These are phyloP conservation scores for Naganishia albida DNA, from an alignment of 1,284 basidiomycete genomes.

Conservation along the genomic window DNA sequence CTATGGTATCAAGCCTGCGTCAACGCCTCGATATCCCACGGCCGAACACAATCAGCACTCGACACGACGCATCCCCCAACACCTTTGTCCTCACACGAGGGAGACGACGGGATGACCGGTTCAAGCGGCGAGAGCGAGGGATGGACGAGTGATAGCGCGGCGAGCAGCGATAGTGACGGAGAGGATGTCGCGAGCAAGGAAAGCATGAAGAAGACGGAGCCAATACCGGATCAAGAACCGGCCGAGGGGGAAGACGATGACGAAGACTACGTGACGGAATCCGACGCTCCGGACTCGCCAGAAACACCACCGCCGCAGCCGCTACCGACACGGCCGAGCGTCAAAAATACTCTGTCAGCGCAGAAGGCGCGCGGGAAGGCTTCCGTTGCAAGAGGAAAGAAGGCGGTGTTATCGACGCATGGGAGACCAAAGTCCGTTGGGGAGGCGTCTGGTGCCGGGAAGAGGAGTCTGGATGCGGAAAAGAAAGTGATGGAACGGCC, in stretches of 20 bases:
- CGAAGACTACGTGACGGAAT: conserved; percentile 10
- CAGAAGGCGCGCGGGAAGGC: background rate
- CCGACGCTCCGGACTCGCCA: conserved; percentile 48
- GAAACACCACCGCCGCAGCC: conserved; percentile 57
- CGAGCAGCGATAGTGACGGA: conserved; percentile 17
- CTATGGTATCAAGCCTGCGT: conserved; percentile 34
- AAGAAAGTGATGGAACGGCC: background rate
- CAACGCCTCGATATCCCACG: conserved; percentile 27
- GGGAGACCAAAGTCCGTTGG: conserved; percentile 5
- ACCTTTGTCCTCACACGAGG: conserved; percentile 2
- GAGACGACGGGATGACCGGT: background rate
- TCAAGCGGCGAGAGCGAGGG: background rate
- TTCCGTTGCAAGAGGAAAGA: background rate
- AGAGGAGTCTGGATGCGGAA: background rate
- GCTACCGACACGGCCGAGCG: conserved; percentile 51
- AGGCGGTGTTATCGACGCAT: background rate
- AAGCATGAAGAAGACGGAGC: background rate
- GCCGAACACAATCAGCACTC: conserved; percentile 16
- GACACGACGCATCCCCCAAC: conserved; percentile 6
- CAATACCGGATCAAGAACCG: background rate
- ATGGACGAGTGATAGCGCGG: conserved; percentile 21
- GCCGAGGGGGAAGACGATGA: conserved; percentile 2
- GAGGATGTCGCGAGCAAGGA: background rate
- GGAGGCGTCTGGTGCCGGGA: background rate
- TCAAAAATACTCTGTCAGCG: background rate